Evolutionary conservation across 202 grass and related monocot genomes (phyloP), one percentile per base, ranked within the genome.

Genomic region (Saccharum hybrid): DNA sequence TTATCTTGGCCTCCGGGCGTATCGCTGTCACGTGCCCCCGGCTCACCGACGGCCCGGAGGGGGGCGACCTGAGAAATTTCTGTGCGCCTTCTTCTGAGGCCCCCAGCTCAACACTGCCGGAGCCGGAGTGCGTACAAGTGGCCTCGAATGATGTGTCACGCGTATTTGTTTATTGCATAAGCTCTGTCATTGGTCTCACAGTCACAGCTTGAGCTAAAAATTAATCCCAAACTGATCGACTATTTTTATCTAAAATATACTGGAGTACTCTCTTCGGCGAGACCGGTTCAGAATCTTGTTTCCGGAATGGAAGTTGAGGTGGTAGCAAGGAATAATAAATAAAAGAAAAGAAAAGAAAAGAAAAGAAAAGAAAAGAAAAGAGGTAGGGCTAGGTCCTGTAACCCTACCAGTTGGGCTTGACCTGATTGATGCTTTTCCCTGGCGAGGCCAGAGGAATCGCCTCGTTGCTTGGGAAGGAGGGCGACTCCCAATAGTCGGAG

Each of bases 1-100:
- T 90, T 46, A 83, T 76, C 88, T 87, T 86, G 48, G 72, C 84
- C 62, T 69, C 80, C 23, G 78, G 7, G 30, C 88, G 88, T 83
- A 90, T 87, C 80, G 84, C 84, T 83, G 77, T 90, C 88, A 90
- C 84, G 88, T 90, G 88, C 88, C 61, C 80, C 64, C 63, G 68
- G 75, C 88, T 49, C 88, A 87, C 88, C 88, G 88, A 90, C 88
- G 88, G 74, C 16, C 51, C 18, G 16, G 16, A 1, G 14, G 26
- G 34, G 43, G n/a, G 54, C 18, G 66, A 39, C 79, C 70, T 28
- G 33, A 79, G 84, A 86, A 90, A 86, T 86, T 90, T 80, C 88
- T 16, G 1, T 0, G 84, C 63, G 61, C 33, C 88, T 84, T 89
- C 86, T 88, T 26, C 16, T 4, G 10, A 19, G 33, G 5, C 36